A percentile compares a stretch with the other conserved stretches of the same genome.
Conservation (phyloP, 1,284 basidiomycete genomes). For the Melanopsichium pennsylvanicum region DNA sequence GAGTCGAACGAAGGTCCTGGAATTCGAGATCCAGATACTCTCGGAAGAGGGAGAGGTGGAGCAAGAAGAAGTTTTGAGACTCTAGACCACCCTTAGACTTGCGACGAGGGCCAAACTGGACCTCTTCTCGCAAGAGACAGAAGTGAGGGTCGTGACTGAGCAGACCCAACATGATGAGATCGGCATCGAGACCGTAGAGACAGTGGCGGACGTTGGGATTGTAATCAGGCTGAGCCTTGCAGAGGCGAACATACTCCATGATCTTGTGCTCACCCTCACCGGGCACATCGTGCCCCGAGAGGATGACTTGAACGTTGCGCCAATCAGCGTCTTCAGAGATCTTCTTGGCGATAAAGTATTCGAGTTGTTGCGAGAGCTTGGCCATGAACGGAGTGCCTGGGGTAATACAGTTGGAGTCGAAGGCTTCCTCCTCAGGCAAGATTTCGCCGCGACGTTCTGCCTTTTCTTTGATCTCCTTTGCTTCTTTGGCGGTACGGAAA, state of each 20-base stretch:
- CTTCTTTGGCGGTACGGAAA: conserved; percentile 93
- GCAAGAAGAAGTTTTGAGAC: conserved; percentile 88
- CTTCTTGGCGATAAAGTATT: conserved; percentile 79
- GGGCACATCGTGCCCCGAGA: conserved; percentile 96
- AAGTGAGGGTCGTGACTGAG: conserved; percentile 99
- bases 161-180: conserved; percentile 96
- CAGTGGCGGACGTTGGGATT: conserved; percentile 94
- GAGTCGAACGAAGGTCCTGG: conserved; percentile 66
- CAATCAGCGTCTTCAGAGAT: conserved; percentile 70
- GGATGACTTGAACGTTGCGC: conserved; percentile 87
- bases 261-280: conserved; percentile 99
- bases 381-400: conserved; percentile 97
- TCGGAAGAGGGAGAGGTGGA: conserved; percentile 92
- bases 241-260: conserved; percentile 96
- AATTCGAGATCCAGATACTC: conserved; percentile 98
- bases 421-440: conserved; percentile 89
- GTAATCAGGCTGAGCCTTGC: conserved; percentile 93
- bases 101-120: conserved; percentile 87
- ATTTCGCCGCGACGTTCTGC: conserved; percentile 88
- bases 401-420: conserved; percentile 99
- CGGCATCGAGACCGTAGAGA: conserved; percentile 96
- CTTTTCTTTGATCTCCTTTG: conserved; percentile 83
- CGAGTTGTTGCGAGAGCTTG: conserved; percentile 84
- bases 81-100: conserved; percentile 77
- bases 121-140: conserved; percentile 94